Base-by-base conservation (phyloP, 495 filamentous ascomycete genomes). In the Aspergillus mulundensis region DNA sequence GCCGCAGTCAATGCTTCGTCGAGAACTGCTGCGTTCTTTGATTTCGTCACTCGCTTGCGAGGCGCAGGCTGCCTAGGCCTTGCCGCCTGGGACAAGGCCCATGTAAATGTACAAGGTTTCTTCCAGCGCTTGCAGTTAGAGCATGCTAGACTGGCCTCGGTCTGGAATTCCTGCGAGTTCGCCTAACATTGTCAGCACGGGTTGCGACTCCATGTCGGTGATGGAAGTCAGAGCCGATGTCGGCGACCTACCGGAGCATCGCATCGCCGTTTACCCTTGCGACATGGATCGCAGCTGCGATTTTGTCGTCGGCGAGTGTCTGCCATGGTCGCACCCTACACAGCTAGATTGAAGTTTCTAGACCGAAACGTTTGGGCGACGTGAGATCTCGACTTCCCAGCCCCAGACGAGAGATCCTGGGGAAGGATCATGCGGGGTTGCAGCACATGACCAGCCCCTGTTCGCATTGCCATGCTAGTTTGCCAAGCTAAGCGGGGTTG, bases 101-200 rank as follows among this genome's bases (percentile, higher is more conserved):
- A 50, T 1, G 20, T 36, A 30, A 50, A 50, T 6, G 46, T 50
- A 30, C 46, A 50, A 21, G 36, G 18, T n/a, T 50, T 50, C 16
- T 50, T 50, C 46, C 46, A 50, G 14, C 46, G 46, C 10, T 14
- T 36, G 46, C 46, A 50, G 14, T 50, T 50, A 5, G 46, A 36
- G 12, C 46, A 50, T 0, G 30, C 21, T 0, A 11, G 21, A 14
- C n/a, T n/a, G n/a, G n/a, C n/a, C n/a, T n/a, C n/a, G n/a, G n/a
- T n/a, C n/a, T n/a, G n/a, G n/a, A n/a, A n/a, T n/a, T n/a, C n/a
- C n/a, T n/a, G n/a, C n/a, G n/a, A n/a, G n/a, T n/a, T n/a, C n/a
- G n/a, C n/a, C n/a, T n/a, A n/a, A n/a, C n/a, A n/a, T n/a, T n/a
- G n/a, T n/a, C n/a, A n/a, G n/a, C n/a, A n/a, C n/a, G n/a, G n/a